Evolutionary conservation across 2,329 filamentous ascomycete species (phyloP), one percentile per base, ranked within the genome.

Genomic region (Ploettnerulaceae sp.): DNA sequence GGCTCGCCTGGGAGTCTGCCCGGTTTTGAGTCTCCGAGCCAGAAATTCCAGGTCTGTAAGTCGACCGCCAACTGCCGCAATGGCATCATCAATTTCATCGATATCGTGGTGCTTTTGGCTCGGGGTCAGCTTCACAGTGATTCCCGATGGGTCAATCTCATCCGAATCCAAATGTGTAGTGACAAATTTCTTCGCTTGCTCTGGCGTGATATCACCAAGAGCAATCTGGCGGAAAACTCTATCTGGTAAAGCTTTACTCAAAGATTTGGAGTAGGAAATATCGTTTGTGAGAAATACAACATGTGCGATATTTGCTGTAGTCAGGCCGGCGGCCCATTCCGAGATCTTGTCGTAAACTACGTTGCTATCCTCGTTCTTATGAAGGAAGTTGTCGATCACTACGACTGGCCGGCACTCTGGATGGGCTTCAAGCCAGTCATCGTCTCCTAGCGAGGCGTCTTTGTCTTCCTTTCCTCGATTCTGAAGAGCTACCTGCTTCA

Each of bases 31-130:
- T 14, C 93, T 79, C 26, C 91, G 81, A n/a, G 90, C 86, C 33
- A 98, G 79, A 61, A 93, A 94, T 63, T 97, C 91, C 15, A 98
- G 81, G 61, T 98, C 93, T 0, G 89, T 95, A n/a, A 98, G 75
- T 3, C 93, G 86, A 2, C 93, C 93, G 17, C 93, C 93, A 1
- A 98, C 76, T 0, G 82, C 77, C 21, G 82, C 77, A 54, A 97
- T 94, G 57, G 86, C 90, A 21, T 75, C 75, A 59, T 96, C 89
- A 1, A 98, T 75, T 52, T 90, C 86, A 1, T 67, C 65, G 5
- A 93, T 71, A 52, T 89, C 76, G 8, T 64, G 52, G 33, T 37
- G 40, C 25, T 62, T 60, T 39, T 63, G 58, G 3, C 52, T 35
- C 48, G 21, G 64, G 0, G 60, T 57, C 62, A 53, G 64, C 57